phyloP scores from a whole-genome alignment of 768 basidiomycete species.

The Panaeolus papilionaceus region DNA sequence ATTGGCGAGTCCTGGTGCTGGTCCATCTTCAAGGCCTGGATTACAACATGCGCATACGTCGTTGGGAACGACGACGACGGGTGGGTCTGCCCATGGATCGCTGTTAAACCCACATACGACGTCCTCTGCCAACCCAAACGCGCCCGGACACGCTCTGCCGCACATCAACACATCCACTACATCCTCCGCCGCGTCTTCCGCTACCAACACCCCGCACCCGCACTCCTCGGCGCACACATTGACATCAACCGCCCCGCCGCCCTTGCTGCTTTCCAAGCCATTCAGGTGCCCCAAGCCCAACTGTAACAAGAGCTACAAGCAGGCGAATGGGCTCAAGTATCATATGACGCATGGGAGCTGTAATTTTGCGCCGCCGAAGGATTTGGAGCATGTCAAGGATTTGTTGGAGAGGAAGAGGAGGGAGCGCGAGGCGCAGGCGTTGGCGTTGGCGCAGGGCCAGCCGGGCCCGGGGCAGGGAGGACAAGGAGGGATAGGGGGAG shows the following conservation, averaged over 20 bases:
- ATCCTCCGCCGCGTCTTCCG: not conserved
- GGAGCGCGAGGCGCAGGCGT: slow-evolving; percentile 38
- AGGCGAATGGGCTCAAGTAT: slow-evolving; percentile 94
- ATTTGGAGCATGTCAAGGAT: slow-evolving; percentile 77
- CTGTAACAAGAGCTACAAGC: slow-evolving; percentile 96
- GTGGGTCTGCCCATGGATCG: not conserved
- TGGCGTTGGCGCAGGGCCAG: slow-evolving; percentile 35
- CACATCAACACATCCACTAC: slow-evolving; percentile 12
- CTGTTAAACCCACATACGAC: not conserved
- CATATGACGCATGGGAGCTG: slow-evolving; percentile 93
- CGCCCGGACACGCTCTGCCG: not conserved
- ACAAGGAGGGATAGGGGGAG: not conserved
- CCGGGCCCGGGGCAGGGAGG: slow-evolving; percentile 41
- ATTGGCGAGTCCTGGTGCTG: not conserved
- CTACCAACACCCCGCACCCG: slow-evolving; percentile 11
- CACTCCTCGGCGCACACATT: slow-evolving; percentile 18
- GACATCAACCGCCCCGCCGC: slow-evolving; percentile 48
- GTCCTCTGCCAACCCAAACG: not conserved
- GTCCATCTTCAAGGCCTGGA: not conserved
- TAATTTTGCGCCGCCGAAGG: slow-evolving; percentile 91
- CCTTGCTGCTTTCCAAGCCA: slow-evolving; percentile 79
- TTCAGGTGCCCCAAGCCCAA: slow-evolving; percentile 95
- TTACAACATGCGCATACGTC: not conserved
- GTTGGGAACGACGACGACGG: not conserved
- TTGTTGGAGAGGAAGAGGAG: slow-evolving; percentile 64